Percentiles rank a stretch among this genome's conserved stretches.
Conservation (phyloP, 2,329 filamentous ascomycete species). For the Trichoderma asperellum region DNA sequence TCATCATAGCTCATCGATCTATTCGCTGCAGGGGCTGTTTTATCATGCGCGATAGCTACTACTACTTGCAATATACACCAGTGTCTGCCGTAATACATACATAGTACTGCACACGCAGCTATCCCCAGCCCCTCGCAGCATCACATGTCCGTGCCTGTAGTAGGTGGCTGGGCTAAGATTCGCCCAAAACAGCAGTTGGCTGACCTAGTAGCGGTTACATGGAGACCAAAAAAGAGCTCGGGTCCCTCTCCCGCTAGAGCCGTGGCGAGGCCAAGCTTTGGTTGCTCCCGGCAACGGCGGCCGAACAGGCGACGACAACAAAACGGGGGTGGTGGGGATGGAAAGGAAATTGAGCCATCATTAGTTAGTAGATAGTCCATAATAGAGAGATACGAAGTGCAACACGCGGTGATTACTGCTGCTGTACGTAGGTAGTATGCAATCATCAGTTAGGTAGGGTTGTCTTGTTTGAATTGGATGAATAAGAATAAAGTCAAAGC, state of each 20-base stretch:
- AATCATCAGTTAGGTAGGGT: not conserved
- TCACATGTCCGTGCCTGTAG: conserved; percentile 16
- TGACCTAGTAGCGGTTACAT: not conserved
- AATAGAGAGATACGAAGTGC: not conserved
- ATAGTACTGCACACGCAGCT: not conserved
- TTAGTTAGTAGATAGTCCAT: not conserved
- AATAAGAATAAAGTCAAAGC: not conserved
- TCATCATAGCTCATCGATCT: not conserved
- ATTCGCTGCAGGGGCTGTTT: not conserved
- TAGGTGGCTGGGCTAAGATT: conserved; percentile 20
- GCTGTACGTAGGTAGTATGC: no score
- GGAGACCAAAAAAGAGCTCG: not conserved
- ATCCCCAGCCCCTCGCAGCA: conserved; percentile 10
- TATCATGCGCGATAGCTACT: not conserved
- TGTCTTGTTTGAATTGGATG: not conserved
- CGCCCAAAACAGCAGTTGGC: conserved; percentile 19
- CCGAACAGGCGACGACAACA: conserved; percentile 12
- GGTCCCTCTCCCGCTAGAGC: not conserved
- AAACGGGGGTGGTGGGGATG: not conserved
- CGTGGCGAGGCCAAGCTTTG: conserved; percentile 8
- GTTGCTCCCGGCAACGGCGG: conserved; percentile 26
- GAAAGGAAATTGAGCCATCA: not conserved
- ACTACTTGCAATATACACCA: not conserved
- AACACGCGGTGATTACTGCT: not conserved
- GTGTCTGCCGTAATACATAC: not conserved